Evolutionary conservation across 108 stramenopile species (phyloP), one percentile per base, ranked within the genome.

Genomic region (Nitzschia sp.): DNA sequence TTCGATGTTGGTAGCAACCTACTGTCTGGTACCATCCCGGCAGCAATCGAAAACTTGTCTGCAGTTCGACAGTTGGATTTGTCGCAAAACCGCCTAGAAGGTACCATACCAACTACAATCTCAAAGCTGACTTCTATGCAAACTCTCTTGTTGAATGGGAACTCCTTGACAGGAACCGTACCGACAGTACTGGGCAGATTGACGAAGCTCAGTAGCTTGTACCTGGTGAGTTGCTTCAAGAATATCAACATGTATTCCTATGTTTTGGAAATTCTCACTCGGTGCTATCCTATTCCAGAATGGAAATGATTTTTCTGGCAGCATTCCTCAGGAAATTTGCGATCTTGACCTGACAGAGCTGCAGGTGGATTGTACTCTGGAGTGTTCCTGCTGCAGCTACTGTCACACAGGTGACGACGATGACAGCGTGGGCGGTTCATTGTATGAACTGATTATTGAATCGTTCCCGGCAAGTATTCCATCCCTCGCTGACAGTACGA

Each of bases 11-110:
- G 59, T 8, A 62, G 57, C 43, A 88, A 85, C 62, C 59, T 75
- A 21, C 53, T 91, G 34, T 51, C 60, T 0, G 84, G 87, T 9
- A 20, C 63, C 8, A 81, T 91, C 26, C 90, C 90, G 11, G 51
- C 76, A 10, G 83, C 76, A 63, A 5, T 92, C 0, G 81, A 73
- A 2, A 26, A 64, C 10, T 53, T 82, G 20, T 37, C 22, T 7
- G 20, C 24, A 7, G 26, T 53, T 3, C 25, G 56, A 10, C 43
- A 71, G 22, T 38, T 71, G 20, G 25, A 53, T 40, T 21, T 73
- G 11, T 51, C 63, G 3, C 8, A 73, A 1, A 74, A 74, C 52
- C 22, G 19, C 0, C 48, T 74, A 34, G 20, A 51, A 7, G 73
- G 73, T 3, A 24, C 55, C n/a, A 52, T 74, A 2, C 58, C 73